Conservation (phyloP, 78 protist species). For the Creolimax fragrantissima region DNA sequence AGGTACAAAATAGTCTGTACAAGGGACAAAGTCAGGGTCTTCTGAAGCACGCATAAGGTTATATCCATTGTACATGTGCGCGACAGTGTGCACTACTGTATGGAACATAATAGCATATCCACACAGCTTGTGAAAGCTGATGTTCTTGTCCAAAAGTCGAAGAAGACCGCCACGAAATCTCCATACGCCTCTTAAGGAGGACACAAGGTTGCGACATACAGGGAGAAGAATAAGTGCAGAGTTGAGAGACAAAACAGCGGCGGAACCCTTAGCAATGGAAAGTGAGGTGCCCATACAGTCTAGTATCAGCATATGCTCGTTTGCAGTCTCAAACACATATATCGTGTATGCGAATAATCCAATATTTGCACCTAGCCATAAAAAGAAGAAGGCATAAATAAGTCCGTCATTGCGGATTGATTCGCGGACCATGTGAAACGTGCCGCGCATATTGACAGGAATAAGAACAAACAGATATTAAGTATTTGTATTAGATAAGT, state of each 20-base stretch:
- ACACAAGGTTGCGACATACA: slow-evolving; percentile 57
- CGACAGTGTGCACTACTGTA: neutral
- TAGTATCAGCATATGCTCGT: neutral
- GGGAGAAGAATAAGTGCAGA: slow-evolving; percentile 61
- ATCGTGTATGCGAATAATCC: neutral
- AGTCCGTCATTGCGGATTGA: neutral
- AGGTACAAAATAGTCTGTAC: neutral
- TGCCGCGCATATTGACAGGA: too few species aligned
- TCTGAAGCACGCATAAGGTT: neutral
- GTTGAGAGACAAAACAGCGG: slow-evolving; percentile 47
- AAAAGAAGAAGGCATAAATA: neutral
- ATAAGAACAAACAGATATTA: too few species aligned
- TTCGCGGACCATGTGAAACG: too few species aligned
- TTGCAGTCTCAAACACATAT: neutral
- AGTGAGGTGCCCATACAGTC: neutral
- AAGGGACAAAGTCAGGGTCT: slow-evolving; percentile 11
- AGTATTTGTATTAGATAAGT: too few species aligned
- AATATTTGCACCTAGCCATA: neutral
- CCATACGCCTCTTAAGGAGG: neutral
- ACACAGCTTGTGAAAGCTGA: slow-evolving; percentile 51
- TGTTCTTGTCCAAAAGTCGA: slow-evolving; percentile 71
- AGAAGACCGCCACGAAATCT: neutral
- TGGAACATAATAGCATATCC: slow-evolving; percentile 50
- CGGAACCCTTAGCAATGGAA: slow-evolving; percentile 47
- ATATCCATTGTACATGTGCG: slow-evolving; percentile 18